A percentile compares a stretch with the other conserved stretches of the same genome.
These are phyloP conservation scores for Starmerella geochares DNA, from an alignment of 805 yeast species.

Conservation along the genomic window DNA sequence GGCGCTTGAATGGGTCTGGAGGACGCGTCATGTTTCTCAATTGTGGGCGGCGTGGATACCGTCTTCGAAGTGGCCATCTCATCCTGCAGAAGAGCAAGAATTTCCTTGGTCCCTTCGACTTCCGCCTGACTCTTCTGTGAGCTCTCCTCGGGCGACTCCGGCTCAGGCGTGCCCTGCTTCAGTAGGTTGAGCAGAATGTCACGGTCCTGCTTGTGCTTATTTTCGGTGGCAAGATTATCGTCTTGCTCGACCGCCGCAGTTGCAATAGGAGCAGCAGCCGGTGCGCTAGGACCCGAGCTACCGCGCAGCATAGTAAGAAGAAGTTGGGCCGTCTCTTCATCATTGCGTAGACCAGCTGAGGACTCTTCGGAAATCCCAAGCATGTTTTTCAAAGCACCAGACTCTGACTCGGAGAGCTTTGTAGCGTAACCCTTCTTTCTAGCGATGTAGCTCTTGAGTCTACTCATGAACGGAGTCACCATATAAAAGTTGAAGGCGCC, in stretches of 20 bases:
- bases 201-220: slow-evolving; percentile 17
- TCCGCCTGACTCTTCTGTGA: slow-evolving; percentile 12
- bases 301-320: slow-evolving; percentile 17
- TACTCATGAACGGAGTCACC: slow-evolving; percentile 34
- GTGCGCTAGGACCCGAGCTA: neutral
- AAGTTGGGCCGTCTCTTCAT: slow-evolving; percentile 19
- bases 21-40: neutral
- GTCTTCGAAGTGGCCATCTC: slow-evolving; percentile 21
- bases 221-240: neutral
- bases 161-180: slow-evolving; percentile 19
- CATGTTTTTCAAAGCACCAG: slow-evolving; percentile 28
- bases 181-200: slow-evolving; percentile 26
- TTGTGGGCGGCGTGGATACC: slow-evolving; percentile 8
- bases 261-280: neutral
- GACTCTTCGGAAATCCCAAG: slow-evolving; percentile 25
- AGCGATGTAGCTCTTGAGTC: slow-evolving; percentile 29
- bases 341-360: slow-evolving; percentile 9
- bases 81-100: slow-evolving; percentile 26
- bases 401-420: slow-evolving; percentile 25
- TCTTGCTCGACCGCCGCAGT: too few relatives aligned
- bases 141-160: neutral
- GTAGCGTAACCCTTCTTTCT: slow-evolving; percentile 27
- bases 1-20: neutral
- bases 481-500: slow-evolving; percentile 27
- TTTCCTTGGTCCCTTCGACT: slow-evolving; percentile 29